These are phyloP conservation scores for Hymenoscyphus fructigenus DNA, from an alignment of 2,329 filamentous ascomycete species.

Conservation along the genomic window DNA sequence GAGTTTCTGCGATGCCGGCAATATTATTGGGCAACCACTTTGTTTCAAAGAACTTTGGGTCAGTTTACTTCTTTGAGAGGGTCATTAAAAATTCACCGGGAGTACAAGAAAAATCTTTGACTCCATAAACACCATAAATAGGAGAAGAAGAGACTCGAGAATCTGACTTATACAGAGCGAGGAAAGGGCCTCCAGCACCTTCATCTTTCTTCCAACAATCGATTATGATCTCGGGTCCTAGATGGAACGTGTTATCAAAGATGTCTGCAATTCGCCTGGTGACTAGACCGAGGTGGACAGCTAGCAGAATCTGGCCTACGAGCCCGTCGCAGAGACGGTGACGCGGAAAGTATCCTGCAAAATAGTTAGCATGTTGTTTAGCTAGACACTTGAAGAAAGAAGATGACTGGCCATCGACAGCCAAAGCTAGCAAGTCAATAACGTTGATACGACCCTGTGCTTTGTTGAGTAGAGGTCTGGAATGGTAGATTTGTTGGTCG, in stretches of 20 bases:
- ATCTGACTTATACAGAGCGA: not conserved
- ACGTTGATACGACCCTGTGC: no score
- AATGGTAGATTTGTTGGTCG: no score
- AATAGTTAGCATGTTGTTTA: no score
- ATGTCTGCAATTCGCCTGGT: not conserved
- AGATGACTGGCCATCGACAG: no score
- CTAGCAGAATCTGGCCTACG: not conserved
- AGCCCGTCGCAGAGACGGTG: constrained; percentile 1
- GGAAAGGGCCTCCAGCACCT: not conserved
- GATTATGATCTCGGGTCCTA: not conserved
- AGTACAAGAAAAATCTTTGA: not conserved
- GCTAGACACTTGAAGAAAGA: no score
- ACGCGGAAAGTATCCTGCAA: not conserved
- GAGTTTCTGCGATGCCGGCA: not conserved
- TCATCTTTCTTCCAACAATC: not conserved
- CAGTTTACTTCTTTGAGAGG: no score
- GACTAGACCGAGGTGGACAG: not conserved
- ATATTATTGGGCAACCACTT: not conserved
- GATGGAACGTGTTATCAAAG: not conserved
- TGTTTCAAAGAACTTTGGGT: not conserved
- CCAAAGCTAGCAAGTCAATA: no score
- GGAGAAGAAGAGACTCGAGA: not conserved
- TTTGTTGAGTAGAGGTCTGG: no score
- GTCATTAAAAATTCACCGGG: not conserved
- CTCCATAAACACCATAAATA: no score